Percentiles rank a stretch among this genome's conserved stretches.
Evolutionary conservation across 2,329 filamentous ascomycete genomes (phyloP).

Genomic region (Epichloe bromicola): DNA sequence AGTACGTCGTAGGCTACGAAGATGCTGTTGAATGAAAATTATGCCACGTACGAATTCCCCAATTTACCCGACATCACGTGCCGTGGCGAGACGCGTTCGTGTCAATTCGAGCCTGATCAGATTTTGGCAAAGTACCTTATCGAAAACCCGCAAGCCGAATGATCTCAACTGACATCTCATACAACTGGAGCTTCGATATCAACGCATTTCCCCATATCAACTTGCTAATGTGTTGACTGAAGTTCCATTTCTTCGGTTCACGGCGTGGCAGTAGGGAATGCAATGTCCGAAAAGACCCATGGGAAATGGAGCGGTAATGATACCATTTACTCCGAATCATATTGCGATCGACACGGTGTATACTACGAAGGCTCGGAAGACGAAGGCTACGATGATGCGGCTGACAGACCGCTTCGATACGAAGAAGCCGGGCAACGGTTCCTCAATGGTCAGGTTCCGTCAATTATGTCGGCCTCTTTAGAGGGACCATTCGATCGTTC

Average conservation of each 20-base stretch:
- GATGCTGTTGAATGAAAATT: not conserved
- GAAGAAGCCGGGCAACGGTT: constrained; percentile 47
- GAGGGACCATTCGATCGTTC: constrained; percentile 44
- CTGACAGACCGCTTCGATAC: constrained; percentile 37
- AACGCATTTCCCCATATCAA: not conserved
- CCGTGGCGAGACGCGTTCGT: constrained; percentile 18
- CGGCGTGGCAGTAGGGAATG: not conserved
- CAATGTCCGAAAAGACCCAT: not conserved
- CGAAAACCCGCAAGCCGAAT: not conserved
- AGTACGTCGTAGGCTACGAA: not conserved
- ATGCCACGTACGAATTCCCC: not conserved
- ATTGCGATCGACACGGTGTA: constrained; percentile 30
- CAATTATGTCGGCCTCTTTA: constrained; percentile 47
- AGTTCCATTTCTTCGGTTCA: not conserved
- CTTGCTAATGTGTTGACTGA: not conserved
- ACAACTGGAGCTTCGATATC: not conserved
- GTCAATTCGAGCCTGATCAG: not conserved
- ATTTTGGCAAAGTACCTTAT: not conserved
- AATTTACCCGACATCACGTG: constrained; percentile 26
- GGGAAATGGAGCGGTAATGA: constrained; percentile 16
- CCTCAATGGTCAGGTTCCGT: constrained; percentile 39
- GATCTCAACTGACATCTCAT: not conserved
- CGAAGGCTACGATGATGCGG: constrained; percentile 35
- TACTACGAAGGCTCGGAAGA: constrained; percentile 45
- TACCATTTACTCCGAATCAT: constrained; percentile 33